Base-by-base conservation (phyloP, 305 asterid species). In the Fraxinus sp. region DNA sequence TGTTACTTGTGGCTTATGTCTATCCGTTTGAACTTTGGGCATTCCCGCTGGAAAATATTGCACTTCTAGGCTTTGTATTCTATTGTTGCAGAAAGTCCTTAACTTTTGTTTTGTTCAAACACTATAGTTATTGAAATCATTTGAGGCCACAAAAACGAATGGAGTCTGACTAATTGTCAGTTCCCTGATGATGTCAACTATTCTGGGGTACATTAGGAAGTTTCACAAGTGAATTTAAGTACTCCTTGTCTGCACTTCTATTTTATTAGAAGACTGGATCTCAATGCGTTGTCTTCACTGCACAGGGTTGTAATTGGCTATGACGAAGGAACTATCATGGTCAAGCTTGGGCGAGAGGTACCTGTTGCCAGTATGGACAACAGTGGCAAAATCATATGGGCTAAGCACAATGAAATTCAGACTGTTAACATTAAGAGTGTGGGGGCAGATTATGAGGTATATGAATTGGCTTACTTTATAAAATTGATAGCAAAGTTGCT, bases 371-470 rank as follows among this genome's bases (percentile, higher is more conserved):
- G 98, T 79, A 96, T 96, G 98, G 99, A 96, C 83, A 96, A 90
- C 83, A 91, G 99, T 85, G 99, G 99, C 79, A 95, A 95, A 92
- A 92, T 96, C 57, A 94, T 96, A 75, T 96, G 99, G 99, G 96
- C 99, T 64, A 96, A 95, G 90, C 99, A 96, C 85, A 96, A 96
- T 89, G 99, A 96, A 85, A 91, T 96, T 85, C 98, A 96, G 91
- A 94, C 99, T 37, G 98, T 95, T 83, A 96, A 96, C 90, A 95
- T 96, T 84, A 95, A 93, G 90, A 96, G 98, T 78, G 92, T 96
- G 62, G 99, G 98, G 41, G 94, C 92, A 20, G 99, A 90, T 91
- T 92, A 90, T 79, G 99, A 96, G 99, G 99, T 93, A 89, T 52
- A 81, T 14, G 3, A 14, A 33, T 74, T 62, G 84, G 18, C 49